Evolutionary conservation across 495 filamentous ascomycete genomes (phyloP).

Genomic region (Evernia prunastri): DNA sequence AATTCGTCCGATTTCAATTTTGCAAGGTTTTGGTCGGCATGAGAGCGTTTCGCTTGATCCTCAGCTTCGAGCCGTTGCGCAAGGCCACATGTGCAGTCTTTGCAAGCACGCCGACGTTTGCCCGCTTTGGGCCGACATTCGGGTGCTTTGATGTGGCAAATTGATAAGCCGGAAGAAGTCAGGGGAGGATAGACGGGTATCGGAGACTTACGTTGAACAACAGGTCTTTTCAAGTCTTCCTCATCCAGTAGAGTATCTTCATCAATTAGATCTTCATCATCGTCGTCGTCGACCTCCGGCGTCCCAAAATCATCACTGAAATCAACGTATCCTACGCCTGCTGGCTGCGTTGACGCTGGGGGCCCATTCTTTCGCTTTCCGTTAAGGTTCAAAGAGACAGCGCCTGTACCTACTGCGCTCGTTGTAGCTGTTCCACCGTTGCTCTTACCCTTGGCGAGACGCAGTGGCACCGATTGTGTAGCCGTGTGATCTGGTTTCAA

Average conservation of each 20-base stretch:
- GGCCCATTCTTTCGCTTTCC: slow-evolving; percentile 39
- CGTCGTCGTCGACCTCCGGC: slow-evolving; percentile 53
- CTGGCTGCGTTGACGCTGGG: slow-evolving; percentile 30
- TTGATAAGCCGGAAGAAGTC: slow-evolving; percentile 6
- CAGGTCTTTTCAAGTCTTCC: slow-evolving; percentile 66
- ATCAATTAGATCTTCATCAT: slow-evolving; percentile 81
- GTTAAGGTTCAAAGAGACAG: slow-evolving; percentile 38
- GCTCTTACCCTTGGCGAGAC: slow-evolving; percentile 54
- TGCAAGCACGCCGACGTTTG: slow-evolving; percentile 87
- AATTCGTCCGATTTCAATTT: slow-evolving; percentile 77
- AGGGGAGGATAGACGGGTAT: not conserved
- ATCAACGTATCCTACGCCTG: slow-evolving; percentile 67
- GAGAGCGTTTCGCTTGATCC: slow-evolving; percentile 35
- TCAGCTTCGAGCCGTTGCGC: slow-evolving; percentile 35
- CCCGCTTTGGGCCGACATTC: slow-evolving; percentile 78
- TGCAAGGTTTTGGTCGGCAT: slow-evolving; percentile 52
- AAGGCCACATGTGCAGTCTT: slow-evolving; percentile 95
- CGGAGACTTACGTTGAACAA: slow-evolving; percentile 63
- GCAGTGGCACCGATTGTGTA: slow-evolving; percentile 63
- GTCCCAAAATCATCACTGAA: slow-evolving; percentile 60
- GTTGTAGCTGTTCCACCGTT: slow-evolving; percentile 28
- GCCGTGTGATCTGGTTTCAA: slow-evolving; percentile 64
- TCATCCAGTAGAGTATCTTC: slow-evolving; percentile 80
- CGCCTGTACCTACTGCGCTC: slow-evolving; percentile 28
- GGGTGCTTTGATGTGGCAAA: slow-evolving; percentile 46